Evolutionary conservation across 495 filamentous ascomycete species (phyloP).

Genomic region (Penicillium lividum): DNA sequence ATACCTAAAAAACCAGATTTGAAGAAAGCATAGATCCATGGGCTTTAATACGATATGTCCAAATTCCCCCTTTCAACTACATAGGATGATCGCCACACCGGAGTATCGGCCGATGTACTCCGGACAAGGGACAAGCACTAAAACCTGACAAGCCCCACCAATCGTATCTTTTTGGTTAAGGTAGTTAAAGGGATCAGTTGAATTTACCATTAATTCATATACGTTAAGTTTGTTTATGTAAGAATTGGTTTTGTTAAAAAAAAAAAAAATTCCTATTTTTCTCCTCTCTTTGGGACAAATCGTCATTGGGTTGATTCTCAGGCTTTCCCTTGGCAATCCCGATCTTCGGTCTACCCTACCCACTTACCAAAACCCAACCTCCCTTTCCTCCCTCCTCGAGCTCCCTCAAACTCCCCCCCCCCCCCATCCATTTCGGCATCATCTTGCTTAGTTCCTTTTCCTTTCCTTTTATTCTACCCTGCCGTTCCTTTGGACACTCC

Average conservation of each 20-base stretch:
- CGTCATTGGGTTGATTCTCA: slow-evolving; percentile 9
- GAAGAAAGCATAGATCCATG: background rate
- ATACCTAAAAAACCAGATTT: background rate
- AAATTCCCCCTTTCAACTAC: background rate
- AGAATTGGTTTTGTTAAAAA: background rate
- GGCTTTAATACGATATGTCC: too few species aligned
- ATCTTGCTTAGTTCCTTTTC: slow-evolving; percentile 14
- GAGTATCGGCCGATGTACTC: slow-evolving; percentile 15
- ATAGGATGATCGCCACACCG: slow-evolving; percentile 7
- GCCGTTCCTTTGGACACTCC: slow-evolving; percentile 22
- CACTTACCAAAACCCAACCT: slow-evolving; percentile 23
- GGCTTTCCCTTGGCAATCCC: slow-evolving; percentile 19
- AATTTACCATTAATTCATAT: background rate
- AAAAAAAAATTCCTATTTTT: background rate
- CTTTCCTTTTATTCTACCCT: slow-evolving; percentile 11
- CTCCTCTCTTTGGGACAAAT: background rate
- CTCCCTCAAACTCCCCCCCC: slow-evolving; percentile 6
- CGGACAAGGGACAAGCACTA: background rate
- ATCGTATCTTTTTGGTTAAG: background rate
- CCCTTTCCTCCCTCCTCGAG: slow-evolving; percentile 17
- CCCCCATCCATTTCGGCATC: background rate
- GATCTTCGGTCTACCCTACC: slow-evolving; percentile 24
- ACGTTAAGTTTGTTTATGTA: background rate
- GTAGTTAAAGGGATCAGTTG: background rate
- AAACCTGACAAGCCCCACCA: background rate